phyloP scores from a whole-genome alignment of 148 eudicot species.

The Nepenthes gracilis region DNA sequence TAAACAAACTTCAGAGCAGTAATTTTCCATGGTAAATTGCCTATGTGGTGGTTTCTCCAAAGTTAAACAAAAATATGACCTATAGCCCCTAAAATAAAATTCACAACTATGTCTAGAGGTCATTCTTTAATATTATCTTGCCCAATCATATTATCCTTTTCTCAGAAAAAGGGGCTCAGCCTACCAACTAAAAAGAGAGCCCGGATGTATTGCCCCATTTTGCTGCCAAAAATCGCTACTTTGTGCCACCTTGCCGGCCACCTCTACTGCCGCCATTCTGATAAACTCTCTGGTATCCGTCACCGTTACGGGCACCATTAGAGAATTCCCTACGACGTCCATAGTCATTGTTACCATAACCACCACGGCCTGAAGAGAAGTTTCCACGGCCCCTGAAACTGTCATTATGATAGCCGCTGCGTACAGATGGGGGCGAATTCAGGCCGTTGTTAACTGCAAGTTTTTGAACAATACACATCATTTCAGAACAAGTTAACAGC shows the following conservation, averaged over 20 bases:
- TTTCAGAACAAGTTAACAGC: too few relatives aligned
- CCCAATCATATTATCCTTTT: too few relatives aligned
- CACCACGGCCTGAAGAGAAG: constrained; percentile 22
- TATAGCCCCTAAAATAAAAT: too few relatives aligned
- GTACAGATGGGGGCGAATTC: constrained; percentile 21
- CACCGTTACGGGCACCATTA: constrained; percentile 14
- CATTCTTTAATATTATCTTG: too few relatives aligned
- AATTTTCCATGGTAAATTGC: too few relatives aligned
- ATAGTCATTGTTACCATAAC: constrained; percentile 15
- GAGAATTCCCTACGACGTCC: constrained; percentile 13
- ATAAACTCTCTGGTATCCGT: constrained; percentile 11
- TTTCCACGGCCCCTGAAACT: constrained; percentile 39
- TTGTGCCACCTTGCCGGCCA: not conserved
- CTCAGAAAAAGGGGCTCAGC: not conserved
- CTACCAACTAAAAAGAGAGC: not conserved
- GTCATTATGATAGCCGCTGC: constrained; percentile 39
- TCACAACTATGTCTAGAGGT: too few relatives aligned
- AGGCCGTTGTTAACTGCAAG: constrained; percentile 31
- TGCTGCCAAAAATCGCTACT: not conserved
- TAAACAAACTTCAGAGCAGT: too few relatives aligned
- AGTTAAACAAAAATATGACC: too few relatives aligned
- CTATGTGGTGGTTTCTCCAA: too few relatives aligned
- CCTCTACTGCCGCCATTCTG: constrained; percentile 16
- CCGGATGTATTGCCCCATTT: not conserved
- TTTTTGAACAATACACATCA: not conserved